Evolutionary conservation across 768 basidiomycete genomes (phyloP), one percentile per base, ranked within the genome.

Genomic region (Phylloporus sp.): DNA sequence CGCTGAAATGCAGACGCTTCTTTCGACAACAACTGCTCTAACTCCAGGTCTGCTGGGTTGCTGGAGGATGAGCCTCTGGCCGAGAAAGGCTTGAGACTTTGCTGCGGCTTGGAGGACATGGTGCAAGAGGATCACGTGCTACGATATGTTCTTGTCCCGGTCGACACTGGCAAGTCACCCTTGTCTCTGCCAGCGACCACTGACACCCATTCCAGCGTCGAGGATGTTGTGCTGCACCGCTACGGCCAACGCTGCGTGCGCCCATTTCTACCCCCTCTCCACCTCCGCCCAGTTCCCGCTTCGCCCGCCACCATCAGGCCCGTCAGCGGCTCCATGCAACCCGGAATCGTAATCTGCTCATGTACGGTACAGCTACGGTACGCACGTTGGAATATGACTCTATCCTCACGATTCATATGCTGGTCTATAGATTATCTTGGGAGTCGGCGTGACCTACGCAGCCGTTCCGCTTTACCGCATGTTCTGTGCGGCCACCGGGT

Each of bases 401-500:
- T 24, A 18, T 45, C 20, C 41, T 40, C 6, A 13, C 38, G 20
- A 42, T 51, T 60, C 42, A 50, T 51, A 36, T 32, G 10, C 28
- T 23, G 22, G 31, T 44, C 24, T 32, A 11, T 55, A 95, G 93
- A 83, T 95, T 42, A 70, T 97, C 26, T 60, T 86, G 26, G 86
- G 84, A 3, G 72, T 89, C 4, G 95, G 95, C 15, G 78, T 86
- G 23, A 88, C 94, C n/a, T 99, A 99, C 66, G 97, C 97, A 11
- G 91, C 95, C 32, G 95, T 98, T 1, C 97, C 97, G 0, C 77
- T 97, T 15, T 99, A 99, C 70, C 87, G 97, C 55, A 94, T 95
- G 72, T 99, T 99, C 74, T 99, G 97, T 69, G 88, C 93, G 7
- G 91, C 95, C 13, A 99, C 97, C 4, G 97, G 97, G 9, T 99